A percentile compares a stretch with the other conserved stretches of the same genome.
These are phyloP conservation scores for Gossypium arboreum DNA, from an alignment of 345 rosid species.

Conservation along the genomic window DNA sequence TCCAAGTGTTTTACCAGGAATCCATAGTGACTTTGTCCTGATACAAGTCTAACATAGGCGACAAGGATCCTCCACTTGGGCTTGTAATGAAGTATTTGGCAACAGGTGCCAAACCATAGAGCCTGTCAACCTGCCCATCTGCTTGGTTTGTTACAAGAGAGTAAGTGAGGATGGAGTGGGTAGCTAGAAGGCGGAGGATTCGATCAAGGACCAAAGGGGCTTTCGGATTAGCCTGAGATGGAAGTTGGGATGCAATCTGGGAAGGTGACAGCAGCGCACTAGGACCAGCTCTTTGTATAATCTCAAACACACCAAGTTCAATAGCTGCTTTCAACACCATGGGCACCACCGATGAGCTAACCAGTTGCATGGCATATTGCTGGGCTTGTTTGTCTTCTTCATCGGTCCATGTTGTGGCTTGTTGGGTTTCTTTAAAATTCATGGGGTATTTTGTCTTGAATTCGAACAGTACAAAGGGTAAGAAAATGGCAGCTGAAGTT, in stretches of 20 bases:
- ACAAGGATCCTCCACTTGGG: slow-evolving; percentile 25
- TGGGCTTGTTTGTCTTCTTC: slow-evolving; percentile 1
- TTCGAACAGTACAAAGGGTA: background rate
- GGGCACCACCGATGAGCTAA: slow-evolving; percentile 34
- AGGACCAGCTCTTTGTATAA: slow-evolving; percentile 28
- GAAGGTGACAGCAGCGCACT: slow-evolving; percentile 31
- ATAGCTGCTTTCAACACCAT: slow-evolving; percentile 36
- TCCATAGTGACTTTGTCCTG: slow-evolving; percentile 26
- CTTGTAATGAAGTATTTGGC: slow-evolving; percentile 29
- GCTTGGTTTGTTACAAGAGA: background rate
- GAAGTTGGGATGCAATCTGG: slow-evolving; percentile 30
- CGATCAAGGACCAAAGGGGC: slow-evolving; percentile 25
- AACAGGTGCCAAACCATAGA: slow-evolving; percentile 33
- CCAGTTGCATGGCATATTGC: slow-evolving; percentile 38
- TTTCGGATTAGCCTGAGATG: slow-evolving; percentile 15
- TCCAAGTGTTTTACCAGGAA: slow-evolving; percentile 16
- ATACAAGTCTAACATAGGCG: slow-evolving; percentile 14
- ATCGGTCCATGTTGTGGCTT: background rate
- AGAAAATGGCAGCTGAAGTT: background rate
- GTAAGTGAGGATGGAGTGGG: slow-evolving; percentile 31
- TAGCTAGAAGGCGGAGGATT: slow-evolving; percentile 40
- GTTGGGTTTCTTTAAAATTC: background rate
- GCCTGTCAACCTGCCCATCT: slow-evolving; percentile 4
- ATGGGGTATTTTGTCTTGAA: background rate
- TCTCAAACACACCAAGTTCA: slow-evolving; percentile 36